Evolutionary conservation across 169 alveolate species (phyloP).

Genomic region (Cryptosporidium sp.): DNA sequence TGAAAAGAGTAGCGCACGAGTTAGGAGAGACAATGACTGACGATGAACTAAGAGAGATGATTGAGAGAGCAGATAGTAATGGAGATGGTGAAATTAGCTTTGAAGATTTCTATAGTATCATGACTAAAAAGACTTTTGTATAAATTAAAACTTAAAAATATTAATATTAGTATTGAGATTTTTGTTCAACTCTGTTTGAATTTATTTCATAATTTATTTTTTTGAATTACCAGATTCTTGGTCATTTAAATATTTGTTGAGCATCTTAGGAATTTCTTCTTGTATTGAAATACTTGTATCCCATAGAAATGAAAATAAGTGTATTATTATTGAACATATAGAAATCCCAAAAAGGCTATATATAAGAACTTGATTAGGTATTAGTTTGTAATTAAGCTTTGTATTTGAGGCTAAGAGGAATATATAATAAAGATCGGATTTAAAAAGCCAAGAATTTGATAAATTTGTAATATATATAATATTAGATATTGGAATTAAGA

Average conservation of each 20-base stretch:
- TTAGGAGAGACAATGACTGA: conserved; percentile 98
- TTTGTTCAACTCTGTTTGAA: not conserved
- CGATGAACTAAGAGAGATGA: conserved; percentile 98
- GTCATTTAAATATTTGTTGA: conserved; percentile 14
- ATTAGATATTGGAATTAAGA: conserved; percentile 39
- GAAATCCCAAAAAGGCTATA: conserved; percentile 65
- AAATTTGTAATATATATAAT: conserved; percentile 37
- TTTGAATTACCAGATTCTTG: not conserved
- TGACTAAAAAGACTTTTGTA: conserved; percentile 97
- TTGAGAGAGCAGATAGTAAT: conserved; percentile 98
- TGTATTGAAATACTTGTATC: conserved; percentile 3
- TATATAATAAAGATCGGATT: conserved; percentile 46
- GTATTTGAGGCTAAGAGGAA: conserved; percentile 53
- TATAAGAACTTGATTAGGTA: conserved; percentile 51
- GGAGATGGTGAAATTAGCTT: conserved; percentile 98
- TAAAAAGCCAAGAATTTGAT: conserved; percentile 39
- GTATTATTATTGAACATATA: conserved; percentile 15
- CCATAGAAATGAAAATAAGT: conserved; percentile 45
- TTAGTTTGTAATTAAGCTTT: conserved; percentile 21
- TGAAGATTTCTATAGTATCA: conserved; percentile 98
- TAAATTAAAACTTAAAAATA: conserved; percentile 77
- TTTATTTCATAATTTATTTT: conserved; percentile 12
- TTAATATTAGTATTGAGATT: not conserved
- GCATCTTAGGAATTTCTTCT: conserved; percentile 42
- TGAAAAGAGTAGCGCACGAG: conserved; percentile 98